Evolutionary conservation across 495 filamentous ascomycete species (phyloP), one percentile per base, ranked within the genome.

Genomic region (Hypoxylon perforatum): DNA sequence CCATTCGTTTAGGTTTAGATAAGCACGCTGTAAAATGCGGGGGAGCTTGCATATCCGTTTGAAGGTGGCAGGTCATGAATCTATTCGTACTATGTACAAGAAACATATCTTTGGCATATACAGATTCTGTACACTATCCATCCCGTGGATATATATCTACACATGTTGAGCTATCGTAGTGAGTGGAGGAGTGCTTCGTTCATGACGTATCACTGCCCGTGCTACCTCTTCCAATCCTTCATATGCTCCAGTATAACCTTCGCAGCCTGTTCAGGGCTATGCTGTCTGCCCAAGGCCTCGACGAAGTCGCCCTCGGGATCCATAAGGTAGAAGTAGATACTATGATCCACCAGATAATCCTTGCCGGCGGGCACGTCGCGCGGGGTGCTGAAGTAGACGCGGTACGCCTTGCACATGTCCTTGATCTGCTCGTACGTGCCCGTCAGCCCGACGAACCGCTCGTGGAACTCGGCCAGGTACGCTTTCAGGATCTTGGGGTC

Each of bases 281-380:
- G 93, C 78, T 98, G 93, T 60, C 96, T 84, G 35, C 95, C 95
- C 67, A 99, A 90, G 21, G 93, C 96, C 81, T 99, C 95, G 21
- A 99, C 94, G 75, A 99, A 99, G 77, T 98, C 96, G 12, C 93
- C 93, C 61, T 99, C 96, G 42, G 95, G 95, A 78, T 97, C 93
- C 95, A 99, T 99, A 62, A 99, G 78, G 76, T 99, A 99, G 73
- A 99, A 99, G 82, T 99, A 99, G 65, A 99, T 98, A 73, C 92
- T 97, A 80, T 99, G 95, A 79, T 98, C 95, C 38, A 99, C 95
- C 63, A 99, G 77, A 78, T 99, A 99, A 76, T 99, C 95, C 81
- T 97, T 91, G 8, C 93, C 95, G 1, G 92, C 88, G 82, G 94
- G 88, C 47, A 97, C 91, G 61, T 93, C 82, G 64, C 82, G 80